Conservation (phyloP, 495 filamentous ascomycete genomes). For the Extremus antarcticus region DNA sequence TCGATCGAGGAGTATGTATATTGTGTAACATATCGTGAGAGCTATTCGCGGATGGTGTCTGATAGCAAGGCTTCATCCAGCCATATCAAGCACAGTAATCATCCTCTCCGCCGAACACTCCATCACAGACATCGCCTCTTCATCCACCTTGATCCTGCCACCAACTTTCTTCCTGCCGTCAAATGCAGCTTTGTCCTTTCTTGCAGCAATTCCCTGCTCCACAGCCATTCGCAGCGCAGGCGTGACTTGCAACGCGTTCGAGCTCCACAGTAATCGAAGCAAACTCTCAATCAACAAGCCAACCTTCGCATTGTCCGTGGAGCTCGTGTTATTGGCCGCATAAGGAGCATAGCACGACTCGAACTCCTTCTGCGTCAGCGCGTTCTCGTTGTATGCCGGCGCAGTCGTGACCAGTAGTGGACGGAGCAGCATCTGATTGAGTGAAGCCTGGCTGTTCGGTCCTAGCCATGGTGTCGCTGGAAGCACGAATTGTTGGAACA, state of each 20-base stretch:
- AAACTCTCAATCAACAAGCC: conserved; percentile 65
- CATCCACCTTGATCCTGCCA: conserved; percentile 31
- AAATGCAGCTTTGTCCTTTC: conserved; percentile 43
- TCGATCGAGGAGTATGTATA: background rate
- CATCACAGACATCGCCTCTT: conserved; percentile 25
- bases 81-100: conserved; percentile 5
- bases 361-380: conserved; percentile 38
- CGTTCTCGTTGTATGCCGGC: conserved; percentile 35
- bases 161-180: conserved; percentile 35
- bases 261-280: conserved; percentile 46
- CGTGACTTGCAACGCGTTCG: conserved; percentile 35
- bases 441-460: conserved; percentile 42
- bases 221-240: conserved; percentile 41
- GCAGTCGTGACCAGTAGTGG: conserved; percentile 49
- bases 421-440: conserved; percentile 54
- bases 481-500: conserved; percentile 64
- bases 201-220: conserved; percentile 50
- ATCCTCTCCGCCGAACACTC: conserved; percentile 15
- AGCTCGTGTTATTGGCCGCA: conserved; percentile 49
- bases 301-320: conserved; percentile 70
- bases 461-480: conserved; percentile 22
- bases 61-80: background rate
- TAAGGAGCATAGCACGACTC: conserved; percentile 62
- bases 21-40: background rate
- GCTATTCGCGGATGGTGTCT: background rate